Evolutionary conservation across 23 red algal genomes (phyloP), one percentile per base, ranked within the genome.

Genomic region (Cyanidiococcus yangmingshanensis): DNA sequence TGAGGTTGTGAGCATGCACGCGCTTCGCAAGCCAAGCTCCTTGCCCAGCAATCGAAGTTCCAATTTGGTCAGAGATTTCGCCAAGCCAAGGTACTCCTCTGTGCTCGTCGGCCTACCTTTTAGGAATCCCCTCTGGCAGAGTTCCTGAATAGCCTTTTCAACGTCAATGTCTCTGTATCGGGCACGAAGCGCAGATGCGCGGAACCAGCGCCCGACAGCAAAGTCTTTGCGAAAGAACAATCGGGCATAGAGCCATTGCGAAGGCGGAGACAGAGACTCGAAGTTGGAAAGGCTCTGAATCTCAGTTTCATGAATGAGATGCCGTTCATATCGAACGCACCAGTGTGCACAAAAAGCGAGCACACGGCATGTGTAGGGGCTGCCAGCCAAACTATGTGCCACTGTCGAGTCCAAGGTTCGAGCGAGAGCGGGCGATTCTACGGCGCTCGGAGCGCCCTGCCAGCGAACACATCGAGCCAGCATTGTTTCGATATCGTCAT

Each of bases 101-200:
- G 45, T 54, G 21, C 45, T 15, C 45, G 45, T 21, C 21, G 45
- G 45, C 45, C 45, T 54, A 54, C 21, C 45, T 21, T 54, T 54
- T 21, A 54, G 21, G 45, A 54, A 54, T 7, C 45, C 45, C 7
- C 21, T 7, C 45, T 54, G 45, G 45, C 7, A 15, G 45, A 71
- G 32, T 71, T 71, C 63, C 27, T 29, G 63, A 7, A 7, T 35
- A 7, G 63, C 63, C 32, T 32, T 35, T 29, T 12, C n/a, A 25
- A 71, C 63, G 63, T 71, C 63, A 35, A 35, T 30, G 12, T 71
- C 63, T 35, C n/a, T 2, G 32, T 71, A 71, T 2, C 63, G 63
- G 7, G n/a, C 7, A 12, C 12, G n/a, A 12, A 71, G 21, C 12
- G 21, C 7, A 7, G 12, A 71, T 12, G 32, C 21, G 7, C 63